Evolutionary conservation across 305 asterid species (phyloP).

Genomic region (Fraxinus xanthoxyloides): DNA sequence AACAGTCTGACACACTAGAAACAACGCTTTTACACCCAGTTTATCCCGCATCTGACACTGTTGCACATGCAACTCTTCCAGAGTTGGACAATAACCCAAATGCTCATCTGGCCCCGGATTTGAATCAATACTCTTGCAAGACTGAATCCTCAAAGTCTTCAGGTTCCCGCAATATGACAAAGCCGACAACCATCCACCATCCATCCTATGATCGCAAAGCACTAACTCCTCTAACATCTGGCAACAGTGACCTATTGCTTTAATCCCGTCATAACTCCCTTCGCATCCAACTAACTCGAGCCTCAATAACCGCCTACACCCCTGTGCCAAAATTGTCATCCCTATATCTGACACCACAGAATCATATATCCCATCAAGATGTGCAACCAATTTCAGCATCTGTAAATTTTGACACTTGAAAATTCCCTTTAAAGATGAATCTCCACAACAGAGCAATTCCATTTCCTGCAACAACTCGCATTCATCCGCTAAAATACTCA

Average conservation of each 20-base stretch:
- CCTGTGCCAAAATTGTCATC: conserved; percentile 77
- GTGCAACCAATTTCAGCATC: conserved; percentile 65
- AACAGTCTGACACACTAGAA: conserved; percentile 54
- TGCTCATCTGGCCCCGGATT: conserved; percentile 73
- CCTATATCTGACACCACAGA: conserved; percentile 73
- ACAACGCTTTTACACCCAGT: conserved; percentile 54
- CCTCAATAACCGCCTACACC: conserved; percentile 72
- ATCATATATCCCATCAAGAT: conserved; percentile 56
- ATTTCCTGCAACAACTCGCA: conserved; percentile 80
- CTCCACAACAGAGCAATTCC: conserved; percentile 63
- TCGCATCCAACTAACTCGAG: conserved; percentile 84
- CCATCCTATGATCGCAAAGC: conserved; percentile 74
- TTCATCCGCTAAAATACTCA: conserved; percentile 51
- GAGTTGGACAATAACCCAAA: conserved; percentile 65
- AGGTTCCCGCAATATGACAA: conserved; percentile 66
- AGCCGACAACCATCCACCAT: conserved; percentile 82
- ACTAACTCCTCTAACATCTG: conserved; percentile 81
- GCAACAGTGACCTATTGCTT: conserved; percentile 86
- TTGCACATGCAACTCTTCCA: conserved; percentile 72
- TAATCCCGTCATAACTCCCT: conserved; percentile 90
- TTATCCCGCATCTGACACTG: conserved; percentile 61
- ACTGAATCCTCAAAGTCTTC: conserved; percentile 65
- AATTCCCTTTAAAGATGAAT: conserved; percentile 58
- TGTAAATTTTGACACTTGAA: conserved; percentile 61
- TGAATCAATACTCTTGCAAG: conserved; percentile 58